Base-by-base conservation (phyloP, 2,329 filamentous ascomycete genomes). In the Hypoxylon sp. region DNA sequence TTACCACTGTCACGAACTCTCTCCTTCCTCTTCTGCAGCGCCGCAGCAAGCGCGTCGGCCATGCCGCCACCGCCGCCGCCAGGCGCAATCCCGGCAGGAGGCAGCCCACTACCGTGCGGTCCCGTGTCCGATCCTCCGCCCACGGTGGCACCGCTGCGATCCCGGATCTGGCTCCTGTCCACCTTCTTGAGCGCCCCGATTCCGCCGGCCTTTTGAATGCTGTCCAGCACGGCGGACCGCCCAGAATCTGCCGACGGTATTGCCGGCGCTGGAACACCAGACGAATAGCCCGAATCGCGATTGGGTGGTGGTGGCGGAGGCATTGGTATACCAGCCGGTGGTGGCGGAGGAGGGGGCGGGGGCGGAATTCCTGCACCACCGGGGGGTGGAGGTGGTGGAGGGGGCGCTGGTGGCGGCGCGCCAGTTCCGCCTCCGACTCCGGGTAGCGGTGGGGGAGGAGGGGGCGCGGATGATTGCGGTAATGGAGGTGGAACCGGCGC, bases 1-100 rank as follows among this genome's bases (percentile, higher is more conserved):
- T 84, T 84, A 97, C 93, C 93, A 79, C 90, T 96, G 70, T 90
- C 88, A 74, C 90, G 90, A 69, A 97, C 93, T 79, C 96, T 96
- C 72, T 91, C 85, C 78, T 97, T 97, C 71, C 93, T 82, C 75
- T 90, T 89, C 67, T 87, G 84, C 63, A 92, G 73, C 49, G 88
- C 89, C 53, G 84, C 87, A 52, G 90, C 90, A 63, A 96, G 75
- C 36, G 91, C 92, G 74, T 88, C 90, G 15, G 91, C 90, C 80
- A 97, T 83, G 25, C 84, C 86, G 47, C 85, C 83, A 7, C 82
- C 80, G 12, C 77, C 79, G 31, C 79, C 79, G 38, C 75, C 69
- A 37, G 77, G 69, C n/a, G 76, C 71, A 31, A 79, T 69, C 16
- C 80, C 80, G 34, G 81, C 73, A 6, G 82, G 73, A 46, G 82